A percentile compares a stretch with the other conserved stretches of the same genome.
Conservation (phyloP, 2,329 filamentous ascomycete species). For the Ampelomyces quisqualis region DNA sequence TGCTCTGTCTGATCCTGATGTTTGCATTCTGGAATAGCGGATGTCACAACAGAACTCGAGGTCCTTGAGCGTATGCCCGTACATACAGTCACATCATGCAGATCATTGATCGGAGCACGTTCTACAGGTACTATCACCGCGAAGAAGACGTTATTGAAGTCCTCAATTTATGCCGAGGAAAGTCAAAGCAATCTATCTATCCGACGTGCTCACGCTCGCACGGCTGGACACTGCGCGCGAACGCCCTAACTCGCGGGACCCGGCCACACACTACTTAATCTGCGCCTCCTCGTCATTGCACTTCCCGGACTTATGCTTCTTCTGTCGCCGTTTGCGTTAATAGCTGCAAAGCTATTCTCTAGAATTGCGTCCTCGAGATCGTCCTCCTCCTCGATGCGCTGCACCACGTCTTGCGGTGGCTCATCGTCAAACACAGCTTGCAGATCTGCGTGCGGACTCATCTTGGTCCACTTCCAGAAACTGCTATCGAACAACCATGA, state of each 20-base stretch:
- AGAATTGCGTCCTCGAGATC: conserved; percentile 49
- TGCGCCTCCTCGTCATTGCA: conserved; percentile 32
- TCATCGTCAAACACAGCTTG: conserved; percentile 71
- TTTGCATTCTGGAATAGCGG: no score
- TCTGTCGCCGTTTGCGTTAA: conserved; percentile 9
- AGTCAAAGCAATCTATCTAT: not conserved
- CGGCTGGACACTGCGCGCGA: not conserved
- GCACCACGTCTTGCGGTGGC: conserved; percentile 59
- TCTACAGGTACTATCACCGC: no score
- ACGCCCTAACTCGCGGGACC: conserved; percentile 14
- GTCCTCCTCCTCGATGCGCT: conserved; percentile 53
- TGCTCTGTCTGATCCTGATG: no score
- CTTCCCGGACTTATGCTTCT: conserved; percentile 38
- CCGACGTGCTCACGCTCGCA: not conserved
- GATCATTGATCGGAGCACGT: no score
- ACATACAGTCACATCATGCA: no score
- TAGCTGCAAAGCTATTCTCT: conserved; percentile 43
- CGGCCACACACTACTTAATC: conserved; percentile 42
- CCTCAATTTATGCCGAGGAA: not conserved
- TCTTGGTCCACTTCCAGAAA: conserved; percentile 56
- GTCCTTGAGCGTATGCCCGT: no score
- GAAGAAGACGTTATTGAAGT: no score
- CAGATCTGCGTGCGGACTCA: conserved; percentile 71
- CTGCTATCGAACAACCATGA: conserved; percentile 50
- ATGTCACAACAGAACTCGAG: no score